Conservation (phyloP, 345 rosid species). For the Laguncularia racemosa region DNA sequence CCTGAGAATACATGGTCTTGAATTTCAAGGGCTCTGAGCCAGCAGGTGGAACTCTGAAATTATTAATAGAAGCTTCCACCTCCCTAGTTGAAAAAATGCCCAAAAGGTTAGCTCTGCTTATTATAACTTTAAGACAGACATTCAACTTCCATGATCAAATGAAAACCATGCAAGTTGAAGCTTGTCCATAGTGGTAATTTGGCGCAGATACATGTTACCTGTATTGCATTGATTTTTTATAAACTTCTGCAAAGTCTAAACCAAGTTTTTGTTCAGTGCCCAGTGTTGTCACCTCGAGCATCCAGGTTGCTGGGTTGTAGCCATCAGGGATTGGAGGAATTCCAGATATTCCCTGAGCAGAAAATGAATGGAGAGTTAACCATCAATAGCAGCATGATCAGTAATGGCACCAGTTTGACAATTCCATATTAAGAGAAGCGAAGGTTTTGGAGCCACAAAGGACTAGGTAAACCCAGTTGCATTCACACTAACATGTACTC, state of each 20-base stretch:
- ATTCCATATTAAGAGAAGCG: background rate
- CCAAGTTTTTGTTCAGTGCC: slow-evolving; percentile 50
- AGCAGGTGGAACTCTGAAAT: slow-evolving; percentile 47
- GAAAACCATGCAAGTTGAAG: background rate
- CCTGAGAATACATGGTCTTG: slow-evolving; percentile 45
- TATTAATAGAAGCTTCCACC: slow-evolving; percentile 56
- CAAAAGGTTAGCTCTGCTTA: background rate
- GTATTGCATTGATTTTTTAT: slow-evolving; percentile 44
- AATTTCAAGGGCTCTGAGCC: slow-evolving; percentile 62
- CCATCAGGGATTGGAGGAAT: slow-evolving; percentile 52
- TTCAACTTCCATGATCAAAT: no score
- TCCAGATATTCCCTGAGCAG: slow-evolving; percentile 47
- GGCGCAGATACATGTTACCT: slow-evolving; percentile 29
- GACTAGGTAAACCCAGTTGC: no score
- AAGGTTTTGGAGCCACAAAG: no score
- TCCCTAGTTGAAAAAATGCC: slow-evolving; percentile 29
- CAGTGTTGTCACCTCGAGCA: slow-evolving; percentile 83
- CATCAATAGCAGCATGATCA: background rate
- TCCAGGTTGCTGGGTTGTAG: slow-evolving; percentile 96
- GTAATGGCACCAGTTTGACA: background rate
- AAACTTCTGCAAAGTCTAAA: slow-evolving; percentile 69
- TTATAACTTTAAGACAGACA: no score
- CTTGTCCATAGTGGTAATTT: background rate
- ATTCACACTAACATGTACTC: no score
- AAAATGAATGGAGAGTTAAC: background rate